Conservation (phyloP, 1,284 basidiomycete genomes). For the Inonotus hispidus region DNA sequence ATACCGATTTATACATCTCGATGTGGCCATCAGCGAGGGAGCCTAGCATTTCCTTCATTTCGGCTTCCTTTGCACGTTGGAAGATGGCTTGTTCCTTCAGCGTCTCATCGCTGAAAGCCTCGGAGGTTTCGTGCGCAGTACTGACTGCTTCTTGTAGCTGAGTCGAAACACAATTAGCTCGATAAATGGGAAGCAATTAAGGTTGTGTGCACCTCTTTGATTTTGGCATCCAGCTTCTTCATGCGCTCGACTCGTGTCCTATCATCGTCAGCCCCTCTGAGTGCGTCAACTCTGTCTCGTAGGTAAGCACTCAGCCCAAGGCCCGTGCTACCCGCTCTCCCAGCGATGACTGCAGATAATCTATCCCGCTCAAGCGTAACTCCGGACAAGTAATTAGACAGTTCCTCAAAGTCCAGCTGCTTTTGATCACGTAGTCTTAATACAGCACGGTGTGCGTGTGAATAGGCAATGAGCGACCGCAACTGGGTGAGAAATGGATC, state of each 20-base stretch:
- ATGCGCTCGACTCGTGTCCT: constrained; percentile 89
- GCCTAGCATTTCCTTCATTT: constrained; percentile 93
- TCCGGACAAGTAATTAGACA: constrained; percentile 90
- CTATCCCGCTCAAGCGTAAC: constrained; percentile 91
- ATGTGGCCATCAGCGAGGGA: constrained; percentile 92
- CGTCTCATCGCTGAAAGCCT: constrained; percentile 93
- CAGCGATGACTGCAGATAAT: constrained; percentile 77
- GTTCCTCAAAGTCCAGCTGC: constrained; percentile 97
- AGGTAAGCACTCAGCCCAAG: constrained; percentile 87
- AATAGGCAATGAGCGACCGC: constrained; percentile 86
- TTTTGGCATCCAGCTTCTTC: constrained; percentile 87
- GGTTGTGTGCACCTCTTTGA: constrained; percentile 73
- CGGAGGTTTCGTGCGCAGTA: constrained; percentile 90
- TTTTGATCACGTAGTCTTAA: constrained; percentile 96
- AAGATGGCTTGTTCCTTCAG: constrained; percentile 87
- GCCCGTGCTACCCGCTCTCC: constrained; percentile 75
- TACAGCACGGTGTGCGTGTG: constrained; percentile 84
- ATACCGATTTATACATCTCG: constrained; percentile 83
- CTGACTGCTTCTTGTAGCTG: constrained; percentile 96
- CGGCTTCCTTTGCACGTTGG: constrained; percentile 84
- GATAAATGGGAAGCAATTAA: neutral
- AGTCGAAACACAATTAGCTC: neutral
- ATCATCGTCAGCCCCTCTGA: constrained; percentile 92
- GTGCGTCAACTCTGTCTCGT: constrained; percentile 88
- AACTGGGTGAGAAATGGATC: constrained; percentile 87